Conservation (phyloP, 2,329 filamentous ascomycete species). For the Ophiobolus disseminans region DNA sequence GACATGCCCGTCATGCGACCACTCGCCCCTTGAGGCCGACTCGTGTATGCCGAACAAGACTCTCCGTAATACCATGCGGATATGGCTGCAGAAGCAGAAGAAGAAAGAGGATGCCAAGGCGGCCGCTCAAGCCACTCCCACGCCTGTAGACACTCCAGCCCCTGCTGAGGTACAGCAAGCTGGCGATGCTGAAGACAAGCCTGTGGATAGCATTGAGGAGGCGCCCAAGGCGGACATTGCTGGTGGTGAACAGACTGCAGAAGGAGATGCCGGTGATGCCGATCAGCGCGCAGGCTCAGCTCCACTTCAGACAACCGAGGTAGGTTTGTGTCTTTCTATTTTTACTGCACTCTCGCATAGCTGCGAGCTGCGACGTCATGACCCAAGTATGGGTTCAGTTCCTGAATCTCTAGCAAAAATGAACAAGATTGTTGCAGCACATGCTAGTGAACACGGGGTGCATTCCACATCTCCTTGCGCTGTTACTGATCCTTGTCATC, state of each 20-base stretch:
- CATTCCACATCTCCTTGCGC: constrained; percentile 10
- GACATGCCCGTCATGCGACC: constrained; percentile 90
- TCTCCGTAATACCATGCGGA: constrained; percentile 88
- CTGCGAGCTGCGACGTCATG: constrained; percentile 9
- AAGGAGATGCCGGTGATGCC: constrained; percentile 18
- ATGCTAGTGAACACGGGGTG: constrained; percentile 27
- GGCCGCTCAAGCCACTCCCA: constrained; percentile 38
- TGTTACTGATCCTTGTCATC: constrained; percentile 20
- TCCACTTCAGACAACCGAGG: constrained; percentile 29
- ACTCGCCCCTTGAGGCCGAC: constrained; percentile 83
- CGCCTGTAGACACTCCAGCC: constrained; percentile 29
- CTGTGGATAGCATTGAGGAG: constrained; percentile 41
- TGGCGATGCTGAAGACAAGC: constrained; percentile 32
- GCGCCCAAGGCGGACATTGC: constrained; percentile 16
- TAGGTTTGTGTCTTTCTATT: constrained; percentile 24
- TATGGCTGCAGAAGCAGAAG: constrained; percentile 94
- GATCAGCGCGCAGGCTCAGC: constrained; percentile 25
- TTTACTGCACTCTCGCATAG: not conserved
- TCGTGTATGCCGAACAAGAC: constrained; percentile 90
- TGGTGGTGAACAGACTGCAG: constrained; percentile 13
- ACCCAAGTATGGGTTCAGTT: constrained; percentile 6
- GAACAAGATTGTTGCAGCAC: constrained; percentile 27
- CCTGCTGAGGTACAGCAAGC: constrained; percentile 28
- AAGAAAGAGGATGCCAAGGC: constrained; percentile 50
- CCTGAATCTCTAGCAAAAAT: constrained; percentile 20